phyloP scores from a whole-genome alignment of 2,329 filamentous ascomycete species.

The Alternaria arbusti region DNA sequence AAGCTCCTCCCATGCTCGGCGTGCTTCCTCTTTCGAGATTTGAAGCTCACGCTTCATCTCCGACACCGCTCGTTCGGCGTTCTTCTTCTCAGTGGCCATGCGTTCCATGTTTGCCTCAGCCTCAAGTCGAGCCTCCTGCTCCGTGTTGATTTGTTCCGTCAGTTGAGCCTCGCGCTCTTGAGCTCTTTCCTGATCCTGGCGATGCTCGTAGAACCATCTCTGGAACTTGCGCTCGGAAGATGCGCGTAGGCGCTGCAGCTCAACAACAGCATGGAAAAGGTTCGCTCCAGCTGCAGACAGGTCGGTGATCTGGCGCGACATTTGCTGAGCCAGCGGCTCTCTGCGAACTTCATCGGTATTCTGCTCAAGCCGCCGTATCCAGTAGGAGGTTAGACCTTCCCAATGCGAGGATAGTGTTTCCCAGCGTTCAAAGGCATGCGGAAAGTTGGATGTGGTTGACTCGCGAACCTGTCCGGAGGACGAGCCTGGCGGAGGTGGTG shows the following conservation, averaged over 20 bases:
- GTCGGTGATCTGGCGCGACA: conserved; percentile 93
- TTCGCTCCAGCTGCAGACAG: conserved; percentile 97
- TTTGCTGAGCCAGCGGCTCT: conserved; percentile 83
- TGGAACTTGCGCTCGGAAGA: conserved; percentile 98
- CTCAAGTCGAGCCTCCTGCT: conserved; percentile 73
- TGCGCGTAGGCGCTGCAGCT: conserved; percentile 89
- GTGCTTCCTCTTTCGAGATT: conserved; percentile 95
- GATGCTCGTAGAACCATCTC: conserved; percentile 96
- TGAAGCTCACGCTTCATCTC: conserved; percentile 93
- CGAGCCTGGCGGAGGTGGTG: conserved; percentile 31
- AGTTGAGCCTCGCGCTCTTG: conserved; percentile 83
- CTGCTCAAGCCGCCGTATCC: conserved; percentile 90
- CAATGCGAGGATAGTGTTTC: conserved; percentile 96
- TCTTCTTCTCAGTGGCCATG: conserved; percentile 71
- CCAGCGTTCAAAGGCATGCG: conserved; percentile 97
- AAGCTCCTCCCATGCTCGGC: conserved; percentile 95
- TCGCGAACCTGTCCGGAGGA: conserved; percentile 41
- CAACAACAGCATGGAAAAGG: conserved; percentile 95
- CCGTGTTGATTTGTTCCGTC: conserved; percentile 71
- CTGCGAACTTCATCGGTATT: conserved; percentile 84
- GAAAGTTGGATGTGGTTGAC: conserved; percentile 71
- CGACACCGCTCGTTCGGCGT: conserved; percentile 76
- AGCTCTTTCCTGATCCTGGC: conserved; percentile 82
- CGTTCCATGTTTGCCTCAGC: conserved; percentile 70
- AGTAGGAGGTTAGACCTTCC: conserved; percentile 97